These are phyloP conservation scores for Rhizopus stolonifer DNA, from an alignment of 371 early-diverging fungal genomes.

Conservation along the genomic window DNA sequence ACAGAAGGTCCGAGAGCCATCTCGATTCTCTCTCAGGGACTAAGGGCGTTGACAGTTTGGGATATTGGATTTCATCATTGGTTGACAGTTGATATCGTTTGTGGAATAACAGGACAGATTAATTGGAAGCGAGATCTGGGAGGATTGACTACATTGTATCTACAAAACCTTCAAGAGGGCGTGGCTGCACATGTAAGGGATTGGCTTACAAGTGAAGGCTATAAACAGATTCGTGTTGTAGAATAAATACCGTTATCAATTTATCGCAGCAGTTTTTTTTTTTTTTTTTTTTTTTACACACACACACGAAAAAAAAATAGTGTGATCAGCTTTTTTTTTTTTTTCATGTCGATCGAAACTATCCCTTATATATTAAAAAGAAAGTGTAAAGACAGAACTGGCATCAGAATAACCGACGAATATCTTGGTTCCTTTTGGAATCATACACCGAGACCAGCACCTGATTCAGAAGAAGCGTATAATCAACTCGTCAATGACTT, in stretches of 20 bases:
- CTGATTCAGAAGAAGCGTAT: slow-evolving; percentile 22
- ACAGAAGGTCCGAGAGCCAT: slow-evolving; percentile 19
- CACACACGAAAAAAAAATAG: background rate
- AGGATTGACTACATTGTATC: background rate
- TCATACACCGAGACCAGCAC: background rate
- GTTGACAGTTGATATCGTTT: slow-evolving; percentile 13
- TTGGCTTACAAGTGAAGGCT: background rate
- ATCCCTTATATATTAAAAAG: slow-evolving; percentile 18
- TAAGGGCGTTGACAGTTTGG: slow-evolving; percentile 22
- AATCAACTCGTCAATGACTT: slow-evolving; percentile 20
- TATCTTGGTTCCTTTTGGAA: slow-evolving; percentile 26
- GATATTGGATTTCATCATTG: slow-evolving; percentile 36
- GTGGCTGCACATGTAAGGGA: background rate
- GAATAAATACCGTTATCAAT: background rate
- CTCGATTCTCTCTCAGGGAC: slow-evolving; percentile 21
- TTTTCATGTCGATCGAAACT: slow-evolving; percentile 13
- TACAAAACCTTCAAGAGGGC: background rate
- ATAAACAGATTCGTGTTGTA: background rate
- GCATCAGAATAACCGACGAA: slow-evolving; percentile 22
- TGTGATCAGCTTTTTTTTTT: background rate
- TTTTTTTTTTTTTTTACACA: background rate
- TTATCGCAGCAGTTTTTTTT: background rate
- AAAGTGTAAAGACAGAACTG: slow-evolving; percentile 22
- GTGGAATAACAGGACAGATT: slow-evolving; percentile 4
- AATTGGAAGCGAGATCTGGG: slow-evolving; percentile 14